Conservation (phyloP, 768 basidiomycete species). For the Phylloporus scabripes region DNA sequence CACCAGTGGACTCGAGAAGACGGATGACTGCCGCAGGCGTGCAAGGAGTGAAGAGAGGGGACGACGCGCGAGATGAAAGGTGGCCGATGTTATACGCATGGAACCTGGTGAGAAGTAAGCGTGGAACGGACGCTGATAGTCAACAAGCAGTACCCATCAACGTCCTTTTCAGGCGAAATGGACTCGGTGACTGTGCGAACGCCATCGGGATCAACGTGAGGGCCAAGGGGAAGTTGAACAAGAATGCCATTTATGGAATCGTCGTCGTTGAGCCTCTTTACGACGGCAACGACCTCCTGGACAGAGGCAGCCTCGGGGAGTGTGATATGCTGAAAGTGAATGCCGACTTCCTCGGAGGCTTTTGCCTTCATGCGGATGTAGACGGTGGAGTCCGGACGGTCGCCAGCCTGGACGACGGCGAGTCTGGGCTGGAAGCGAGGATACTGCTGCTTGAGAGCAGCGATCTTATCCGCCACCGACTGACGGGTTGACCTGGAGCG, state of each 20-base stretch:
- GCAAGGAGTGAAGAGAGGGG: slow-evolving; percentile 89
- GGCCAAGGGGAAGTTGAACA: slow-evolving; percentile 90
- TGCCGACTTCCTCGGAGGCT: slow-evolving; percentile 91
- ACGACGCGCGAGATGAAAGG: slow-evolving; percentile 82
- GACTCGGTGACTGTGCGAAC: slow-evolving; percentile 94
- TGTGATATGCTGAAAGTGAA: slow-evolving; percentile 76
- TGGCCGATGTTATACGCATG: slow-evolving; percentile 98
- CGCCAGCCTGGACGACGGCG: slow-evolving; percentile 91
- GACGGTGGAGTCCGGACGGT: slow-evolving; percentile 81
- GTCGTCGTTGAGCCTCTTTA: slow-evolving; percentile 80
- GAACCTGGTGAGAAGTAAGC: slow-evolving; percentile 52
- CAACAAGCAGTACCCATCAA: slow-evolving; percentile 71
- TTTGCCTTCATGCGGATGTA: slow-evolving; percentile 99
- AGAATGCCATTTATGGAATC: slow-evolving; percentile 81
- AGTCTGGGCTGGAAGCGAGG: slow-evolving; percentile 91
- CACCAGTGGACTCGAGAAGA: slow-evolving; percentile 82
- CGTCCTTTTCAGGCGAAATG: slow-evolving; percentile 89
- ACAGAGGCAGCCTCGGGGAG: slow-evolving; percentile 65
- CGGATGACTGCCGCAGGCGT: slow-evolving; percentile 92
- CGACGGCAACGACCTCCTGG: slow-evolving; percentile 69
- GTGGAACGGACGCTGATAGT: not conserved
- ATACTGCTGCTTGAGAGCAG: slow-evolving; percentile 52
- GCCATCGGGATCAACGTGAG: slow-evolving; percentile 72
- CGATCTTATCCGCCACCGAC: slow-evolving; percentile 66
- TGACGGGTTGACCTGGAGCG: slow-evolving; percentile 68